Conservation (phyloP, 176 grass and related monocot species). For the Eleusine coracana region DNA sequence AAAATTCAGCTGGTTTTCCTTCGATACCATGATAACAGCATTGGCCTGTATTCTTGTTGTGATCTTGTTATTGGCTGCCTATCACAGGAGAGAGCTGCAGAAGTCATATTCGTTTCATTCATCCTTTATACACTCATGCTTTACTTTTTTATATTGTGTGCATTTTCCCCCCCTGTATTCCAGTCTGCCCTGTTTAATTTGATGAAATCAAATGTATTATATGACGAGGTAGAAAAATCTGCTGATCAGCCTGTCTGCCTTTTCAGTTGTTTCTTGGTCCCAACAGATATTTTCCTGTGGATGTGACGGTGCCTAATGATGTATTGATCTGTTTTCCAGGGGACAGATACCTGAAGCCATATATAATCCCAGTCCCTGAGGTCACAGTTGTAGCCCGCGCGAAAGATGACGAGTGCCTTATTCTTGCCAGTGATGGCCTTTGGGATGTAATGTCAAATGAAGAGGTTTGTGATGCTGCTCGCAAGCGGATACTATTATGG, state of each 20-base stretch:
- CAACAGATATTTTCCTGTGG: not conserved
- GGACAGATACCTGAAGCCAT: slow-evolving; percentile 84
- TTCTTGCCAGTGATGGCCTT: slow-evolving; percentile 89
- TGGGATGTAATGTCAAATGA: slow-evolving; percentile 92
- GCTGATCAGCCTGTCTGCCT: not conserved
- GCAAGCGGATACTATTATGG: slow-evolving; percentile 68
- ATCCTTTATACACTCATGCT: not conserved
- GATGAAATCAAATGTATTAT: not conserved
- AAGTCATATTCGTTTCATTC: not conserved
- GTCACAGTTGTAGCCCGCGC: slow-evolving; percentile 62
- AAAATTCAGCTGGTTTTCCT: too few species aligned
- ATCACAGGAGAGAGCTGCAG: not conserved
- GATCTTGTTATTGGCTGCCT: not conserved
- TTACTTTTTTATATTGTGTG: not conserved
- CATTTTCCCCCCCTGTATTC: not conserved
- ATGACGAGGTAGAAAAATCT: not conserved
- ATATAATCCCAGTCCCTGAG: slow-evolving; percentile 83
- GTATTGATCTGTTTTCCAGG: slow-evolving; percentile 46
- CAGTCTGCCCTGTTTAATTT: not conserved
- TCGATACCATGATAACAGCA: too few species aligned
- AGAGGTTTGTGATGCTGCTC: slow-evolving; percentile 76
- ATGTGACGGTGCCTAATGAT: not conserved
- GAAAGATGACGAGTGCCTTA: slow-evolving; percentile 79
- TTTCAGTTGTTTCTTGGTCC: slow-evolving; percentile 2
- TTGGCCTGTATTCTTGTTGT: not conserved